Evolutionary conservation across 2,329 filamentous ascomycete genomes (phyloP), one percentile per base, ranked within the genome.

Genomic region (Fusarium devonianum): DNA sequence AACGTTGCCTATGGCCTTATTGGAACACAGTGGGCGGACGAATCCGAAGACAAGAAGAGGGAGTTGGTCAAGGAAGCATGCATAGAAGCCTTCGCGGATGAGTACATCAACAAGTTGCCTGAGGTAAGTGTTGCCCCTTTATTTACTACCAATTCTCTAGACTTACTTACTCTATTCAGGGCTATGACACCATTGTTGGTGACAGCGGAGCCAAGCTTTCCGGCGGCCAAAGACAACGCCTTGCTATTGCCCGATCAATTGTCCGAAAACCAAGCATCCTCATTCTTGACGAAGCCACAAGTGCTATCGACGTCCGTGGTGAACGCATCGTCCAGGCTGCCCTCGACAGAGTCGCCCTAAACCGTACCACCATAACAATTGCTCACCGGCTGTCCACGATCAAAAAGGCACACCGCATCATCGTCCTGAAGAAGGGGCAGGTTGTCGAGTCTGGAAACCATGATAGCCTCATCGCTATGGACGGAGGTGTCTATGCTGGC

Each of bases 161-260:
- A 4, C 9, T 9, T 7, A 33, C 58, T 63, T 10, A 66, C 38
- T 17, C 35, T 10, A 28, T 12, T 10, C 35, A 89, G 74, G 83
- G 84, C 2, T 92, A 92, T 64, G 79, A 87, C 4, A 91, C 90
- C 0, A 71, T 81, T 7, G 89, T 94, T 1, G 90, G 90, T 1
- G 89, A 93, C 65, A 82, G 82, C 19, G 90, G 90, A 4, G 86
- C 88, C 36, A 90, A 89, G 66, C 75, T 95, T 1, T 91, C 87
- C 9, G 88, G 90, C n/a, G 91, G 91, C 1, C 90, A 96, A 68
- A 83, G 89, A n/a, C 90, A 95, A 68, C 83, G 91, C 5, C 80
- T 95, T 17, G 88, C 89, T 2, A 92, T 92, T 53, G 88, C 89
- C 1, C 79, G 89, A 21, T 86, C 85, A 28, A 90, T 93, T 52